Evolutionary conservation across 2,329 filamentous ascomycete genomes (phyloP).

Genomic region (Penicillium decumbens): DNA sequence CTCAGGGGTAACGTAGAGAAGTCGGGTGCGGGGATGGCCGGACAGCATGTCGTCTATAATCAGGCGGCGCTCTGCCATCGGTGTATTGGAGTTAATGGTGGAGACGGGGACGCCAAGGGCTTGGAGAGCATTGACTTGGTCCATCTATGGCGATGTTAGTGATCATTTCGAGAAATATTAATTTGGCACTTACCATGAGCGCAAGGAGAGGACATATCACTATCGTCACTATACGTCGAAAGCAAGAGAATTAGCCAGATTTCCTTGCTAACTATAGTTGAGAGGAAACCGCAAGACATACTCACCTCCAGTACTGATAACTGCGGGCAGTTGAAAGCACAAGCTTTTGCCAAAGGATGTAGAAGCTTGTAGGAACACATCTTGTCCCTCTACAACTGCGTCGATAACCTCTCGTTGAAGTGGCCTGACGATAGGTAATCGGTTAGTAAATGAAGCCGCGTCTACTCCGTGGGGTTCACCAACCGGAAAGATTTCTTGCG

Average conservation of each 20-base stretch:
- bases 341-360: conserved; percentile 80
- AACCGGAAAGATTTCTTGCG: conserved; percentile 69
- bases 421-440: conserved; percentile 51
- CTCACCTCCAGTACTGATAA: conserved; percentile 79
- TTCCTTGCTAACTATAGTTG: not conserved
- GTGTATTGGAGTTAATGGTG: conserved; percentile 80
- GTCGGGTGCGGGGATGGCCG: conserved; percentile 74
- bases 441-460: conserved; percentile 1
- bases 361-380: conserved; percentile 85
- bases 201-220: conserved; percentile 85
- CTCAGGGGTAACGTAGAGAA: conserved; percentile 93
- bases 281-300: conserved; percentile 20
- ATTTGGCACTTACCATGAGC: conserved; percentile 64
- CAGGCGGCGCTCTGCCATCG: conserved; percentile 57
- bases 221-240: conserved; percentile 63
- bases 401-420: conserved; percentile 82
- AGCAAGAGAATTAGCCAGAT: conserved; percentile 2
- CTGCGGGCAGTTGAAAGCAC: conserved; percentile 86
- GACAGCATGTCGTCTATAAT: conserved; percentile 80
- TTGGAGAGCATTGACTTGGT: conserved; percentile 79
- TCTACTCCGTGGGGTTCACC: conserved; percentile 8
- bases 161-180: not conserved
- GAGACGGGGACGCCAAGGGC: conserved; percentile 72
- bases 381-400: conserved; percentile 72
- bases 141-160: conserved; percentile 56